Base-by-base conservation (phyloP, 2,329 filamentous ascomycete genomes). In the Lachnum nothofagi region DNA sequence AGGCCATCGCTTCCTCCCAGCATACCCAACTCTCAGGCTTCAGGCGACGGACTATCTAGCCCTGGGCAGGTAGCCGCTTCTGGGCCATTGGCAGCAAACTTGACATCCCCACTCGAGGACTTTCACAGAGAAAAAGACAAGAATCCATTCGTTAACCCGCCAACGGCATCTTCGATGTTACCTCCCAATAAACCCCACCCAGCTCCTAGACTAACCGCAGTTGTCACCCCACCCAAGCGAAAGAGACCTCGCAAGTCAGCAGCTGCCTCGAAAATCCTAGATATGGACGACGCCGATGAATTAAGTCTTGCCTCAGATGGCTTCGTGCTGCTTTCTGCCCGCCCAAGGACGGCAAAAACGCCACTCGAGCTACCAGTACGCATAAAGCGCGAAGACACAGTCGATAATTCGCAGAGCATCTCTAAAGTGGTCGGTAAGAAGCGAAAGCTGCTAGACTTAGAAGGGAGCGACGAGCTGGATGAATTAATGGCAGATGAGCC, bases 251-350 rank as follows among this genome's bases (percentile, higher is more conserved):
- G 39, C 27, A 42, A 46, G 40, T 43, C 44, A 2, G 6, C 12
- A 12, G 39, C 23, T 20, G 14, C 41, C 31, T 39, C 10, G 6
- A 22, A 38, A n/a, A 14, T 41, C 3, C 22, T 49, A 4, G 42
- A 46, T 20, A 45, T 44, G 6, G 57, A 60, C 17, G 61, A 60
- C 14, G 24, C 58, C n/a, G 62, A 64, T 34, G 62, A 63, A 42
- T 50, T 64, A 8, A 63, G 59, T 44, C 45, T 63, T 17, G 51
- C 34, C 3, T 41, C 46, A 10, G 55, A 60, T n/a, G 60, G 58
- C 5, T 53, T 59, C 44, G 29, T 60, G 12, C 37, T 60, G 5
- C 34, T 60, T 4, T 56, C 53, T 10, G 57, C 62, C 3, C 42
- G 38, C 14, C 48, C 52, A 22, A 55, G 49, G 31, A 39, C 43